Evolutionary conservation across 2,329 filamentous ascomycete genomes (phyloP).

Genomic region (Sporothrix dimorphospora): DNA sequence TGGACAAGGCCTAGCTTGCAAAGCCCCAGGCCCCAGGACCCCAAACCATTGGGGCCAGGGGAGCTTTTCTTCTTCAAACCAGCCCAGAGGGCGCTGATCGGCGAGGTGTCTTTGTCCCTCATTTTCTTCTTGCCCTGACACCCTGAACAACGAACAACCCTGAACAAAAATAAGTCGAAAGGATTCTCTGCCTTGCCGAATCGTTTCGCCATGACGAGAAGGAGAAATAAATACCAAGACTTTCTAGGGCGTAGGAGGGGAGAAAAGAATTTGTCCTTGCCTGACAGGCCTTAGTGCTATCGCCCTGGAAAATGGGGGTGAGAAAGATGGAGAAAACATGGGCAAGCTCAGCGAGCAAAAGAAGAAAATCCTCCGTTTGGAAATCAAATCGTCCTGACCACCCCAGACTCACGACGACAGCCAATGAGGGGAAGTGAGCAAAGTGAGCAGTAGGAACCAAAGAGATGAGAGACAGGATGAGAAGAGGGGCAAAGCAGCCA

Average conservation of each 20-base stretch:
- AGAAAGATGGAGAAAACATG: neutral
- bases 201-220: neutral
- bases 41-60: neutral
- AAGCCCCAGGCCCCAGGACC: neutral
- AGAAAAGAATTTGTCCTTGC: neutral
- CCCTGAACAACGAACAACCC: too few relatives aligned
- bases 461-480: neutral
- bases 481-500: neutral
- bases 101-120: neutral
- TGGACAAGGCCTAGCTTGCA: neutral
- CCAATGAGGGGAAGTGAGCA: neutral
- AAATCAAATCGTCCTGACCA: neutral
- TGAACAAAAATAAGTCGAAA: neutral
- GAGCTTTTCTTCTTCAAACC: neutral
- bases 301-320: neutral
- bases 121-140: neutral
- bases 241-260: neutral
- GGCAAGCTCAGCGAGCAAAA: neutral
- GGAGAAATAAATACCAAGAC: neutral
- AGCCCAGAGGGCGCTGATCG: neutral
- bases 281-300: constrained; percentile 12
- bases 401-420: neutral
- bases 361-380: neutral
- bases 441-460: neutral
- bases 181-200: neutral